These are phyloP conservation scores for Aspergillus tubingensis DNA, from an alignment of 2,329 filamentous ascomycete species.

Conservation along the genomic window DNA sequence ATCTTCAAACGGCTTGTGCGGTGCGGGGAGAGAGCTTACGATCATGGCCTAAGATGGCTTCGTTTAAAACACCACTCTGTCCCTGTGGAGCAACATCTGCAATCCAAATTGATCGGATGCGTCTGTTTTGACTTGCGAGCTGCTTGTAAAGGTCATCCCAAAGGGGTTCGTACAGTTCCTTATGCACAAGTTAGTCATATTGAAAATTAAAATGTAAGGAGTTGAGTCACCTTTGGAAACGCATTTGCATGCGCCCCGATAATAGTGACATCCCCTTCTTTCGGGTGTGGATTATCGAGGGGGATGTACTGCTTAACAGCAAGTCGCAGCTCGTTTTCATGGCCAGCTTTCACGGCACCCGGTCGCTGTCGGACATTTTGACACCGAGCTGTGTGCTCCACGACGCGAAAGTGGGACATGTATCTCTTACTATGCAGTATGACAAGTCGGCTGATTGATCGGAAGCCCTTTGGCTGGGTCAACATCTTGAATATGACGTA, in stretches of 20 bases:
- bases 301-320: slow-evolving; percentile 3
- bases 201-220: no score
- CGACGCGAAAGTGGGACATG: slow-evolving; percentile 5
- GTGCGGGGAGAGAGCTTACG: no score
- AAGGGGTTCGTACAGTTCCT: not conserved
- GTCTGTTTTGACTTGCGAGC: not conserved
- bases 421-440: no score
- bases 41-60: slow-evolving; percentile 33
- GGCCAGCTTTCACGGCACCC: slow-evolving; percentile 10
- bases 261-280: not conserved
- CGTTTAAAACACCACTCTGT: slow-evolving; percentile 71
- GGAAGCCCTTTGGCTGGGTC: no score
- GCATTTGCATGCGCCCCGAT: not conserved
- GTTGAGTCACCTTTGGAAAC: not conserved
- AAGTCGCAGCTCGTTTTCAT: slow-evolving; percentile 12
- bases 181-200: not conserved
- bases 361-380: slow-evolving; percentile 16
- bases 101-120: slow-evolving; percentile 65
- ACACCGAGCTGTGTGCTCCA: slow-evolving; percentile 9
- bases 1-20: no score
- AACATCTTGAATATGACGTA: no score
- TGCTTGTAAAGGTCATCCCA: not conserved
- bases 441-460: no score
- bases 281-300: not conserved
- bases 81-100: slow-evolving; percentile 79